Evolutionary conservation across 2,329 filamentous ascomycete genomes (phyloP), one percentile per base, ranked within the genome.

Genomic region (Exophiala sideris): DNA sequence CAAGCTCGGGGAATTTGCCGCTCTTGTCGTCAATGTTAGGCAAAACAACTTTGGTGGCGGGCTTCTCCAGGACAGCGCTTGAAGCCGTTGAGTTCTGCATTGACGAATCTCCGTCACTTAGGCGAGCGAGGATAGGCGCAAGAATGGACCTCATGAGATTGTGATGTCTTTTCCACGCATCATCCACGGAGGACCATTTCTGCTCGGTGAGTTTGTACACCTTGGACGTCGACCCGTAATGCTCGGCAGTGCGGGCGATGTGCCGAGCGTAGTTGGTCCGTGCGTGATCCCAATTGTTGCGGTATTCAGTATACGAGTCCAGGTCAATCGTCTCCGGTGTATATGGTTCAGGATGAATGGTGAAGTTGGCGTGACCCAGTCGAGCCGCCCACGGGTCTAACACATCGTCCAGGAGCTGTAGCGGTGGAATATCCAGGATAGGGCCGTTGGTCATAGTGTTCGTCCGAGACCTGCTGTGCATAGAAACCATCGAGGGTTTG

Each of bases 281-380:
- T 24, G 92, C 92, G 33, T 82, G 73, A 64, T 92, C 86, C 91
- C 91, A 96, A 65, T 95, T 87, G 5, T 82, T 78, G 48, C 87
- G 84, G 47, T 96, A 78, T 65, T 84, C 80, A 33, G 80, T 80
- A 65, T 84, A 83, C 2, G 78, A 73, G 3, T 81, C 77, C 8
- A 85, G 66, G 60, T 87, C 83, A 58, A 82, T 82, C 2, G 67
- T 67, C 12, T 84, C 79, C 0, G 89, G 86, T 7, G 82, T 71
- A 66, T 96, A 96, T 0, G 91, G 92, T 67, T 86, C 82, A 0
- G 91, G 91, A 18, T 82, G 75, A 63, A 97, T 95, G 64, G 83
- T 91, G 69, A 95, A 96, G 74, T 97, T 96, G 60, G 91, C 91
- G 68, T 97, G 91, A 24, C 92, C 92, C 11, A 97, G 82, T 52